These are phyloP conservation scores for Aspergillus brasiliensis DNA, from an alignment of 2,329 filamentous ascomycete species.

Conservation along the genomic window DNA sequence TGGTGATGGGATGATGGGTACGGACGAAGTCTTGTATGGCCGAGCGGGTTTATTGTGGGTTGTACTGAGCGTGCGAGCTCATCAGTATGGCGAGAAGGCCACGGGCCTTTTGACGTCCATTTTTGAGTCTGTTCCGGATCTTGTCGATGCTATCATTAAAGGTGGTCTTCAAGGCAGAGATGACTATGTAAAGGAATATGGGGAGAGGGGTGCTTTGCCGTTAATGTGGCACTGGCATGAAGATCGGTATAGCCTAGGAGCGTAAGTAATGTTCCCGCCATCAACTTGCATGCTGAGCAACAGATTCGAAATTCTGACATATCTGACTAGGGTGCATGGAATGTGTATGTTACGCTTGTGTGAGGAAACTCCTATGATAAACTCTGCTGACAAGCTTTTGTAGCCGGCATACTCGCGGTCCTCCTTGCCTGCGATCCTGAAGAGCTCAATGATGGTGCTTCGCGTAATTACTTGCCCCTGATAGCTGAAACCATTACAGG, in stretches of 20 bases:
- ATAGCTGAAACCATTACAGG: constrained; percentile 41
- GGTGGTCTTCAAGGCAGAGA: constrained; percentile 35
- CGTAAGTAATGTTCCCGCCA: constrained; percentile 30
- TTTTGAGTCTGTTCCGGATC: constrained; percentile 31
- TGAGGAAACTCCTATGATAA: background rate
- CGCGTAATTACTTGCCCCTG: constrained; percentile 28
- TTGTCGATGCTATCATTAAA: constrained; percentile 37
- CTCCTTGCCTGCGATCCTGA: constrained; percentile 38
- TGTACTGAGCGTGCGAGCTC: constrained; percentile 37
- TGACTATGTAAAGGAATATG: constrained; percentile 34
- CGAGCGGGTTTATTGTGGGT: constrained; percentile 42
- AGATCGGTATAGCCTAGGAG: constrained; percentile 39
- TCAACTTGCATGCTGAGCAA: background rate
- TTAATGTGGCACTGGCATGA: constrained; percentile 47
- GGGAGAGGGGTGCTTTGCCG: constrained; percentile 34
- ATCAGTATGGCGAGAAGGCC: constrained; percentile 25
- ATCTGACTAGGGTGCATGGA: constrained; percentile 30
- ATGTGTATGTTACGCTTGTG: constrained; percentile 20
- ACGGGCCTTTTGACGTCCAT: constrained; percentile 24
- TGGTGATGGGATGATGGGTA: constrained; percentile 32
- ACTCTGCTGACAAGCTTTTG: background rate
- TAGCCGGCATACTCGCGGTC: constrained; percentile 41
- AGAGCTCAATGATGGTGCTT: constrained; percentile 29
- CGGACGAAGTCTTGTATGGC: constrained; percentile 44
- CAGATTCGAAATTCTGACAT: background rate